These are phyloP conservation scores for Sporobolomyces phaffii DNA, from an alignment of 768 basidiomycete genomes.

Conservation along the genomic window DNA sequence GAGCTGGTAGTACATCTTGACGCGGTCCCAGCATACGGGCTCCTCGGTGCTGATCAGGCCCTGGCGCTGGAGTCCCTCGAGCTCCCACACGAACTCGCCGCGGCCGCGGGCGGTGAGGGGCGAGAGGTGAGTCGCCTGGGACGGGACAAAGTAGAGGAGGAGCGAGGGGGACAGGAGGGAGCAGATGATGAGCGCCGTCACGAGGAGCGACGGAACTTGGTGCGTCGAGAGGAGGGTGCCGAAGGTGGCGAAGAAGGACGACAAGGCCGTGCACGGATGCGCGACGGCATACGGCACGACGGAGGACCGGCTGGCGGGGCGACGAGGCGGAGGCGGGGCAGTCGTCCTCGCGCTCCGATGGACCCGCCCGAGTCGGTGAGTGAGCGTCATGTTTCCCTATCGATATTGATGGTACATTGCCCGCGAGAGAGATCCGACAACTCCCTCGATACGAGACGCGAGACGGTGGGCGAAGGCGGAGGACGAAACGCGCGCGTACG, in stretches of 20 bases:
- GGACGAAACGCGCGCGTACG: no score
- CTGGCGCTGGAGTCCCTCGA: slow-evolving; percentile 53
- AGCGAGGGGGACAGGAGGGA: slow-evolving; percentile 83
- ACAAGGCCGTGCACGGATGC: background rate
- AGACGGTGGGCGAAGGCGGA: no score
- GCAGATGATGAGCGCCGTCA: slow-evolving; percentile 53
- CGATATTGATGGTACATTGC: no score
- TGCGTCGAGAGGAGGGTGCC: slow-evolving; percentile 57
- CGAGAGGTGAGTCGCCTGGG: slow-evolving; percentile 49
- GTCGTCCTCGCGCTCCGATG: no score
- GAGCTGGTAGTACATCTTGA: slow-evolving; percentile 58
- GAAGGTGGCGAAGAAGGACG: background rate
- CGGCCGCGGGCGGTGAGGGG: slow-evolving; percentile 57
- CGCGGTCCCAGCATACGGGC: slow-evolving; percentile 58
- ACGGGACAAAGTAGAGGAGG: slow-evolving; percentile 69
- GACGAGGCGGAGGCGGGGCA: no score
- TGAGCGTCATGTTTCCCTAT: no score
- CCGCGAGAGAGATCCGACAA: no score
- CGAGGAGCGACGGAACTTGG: slow-evolving; percentile 80
- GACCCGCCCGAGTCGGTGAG: no score
- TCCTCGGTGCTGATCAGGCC: slow-evolving; percentile 67
- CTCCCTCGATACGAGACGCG: no score
- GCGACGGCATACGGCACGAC: background rate
- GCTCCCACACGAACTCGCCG: slow-evolving; percentile 50
- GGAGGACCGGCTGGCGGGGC: background rate